Evolutionary conservation across 306 rosid species (phyloP).

Genomic region (Corylus avellana): DNA sequence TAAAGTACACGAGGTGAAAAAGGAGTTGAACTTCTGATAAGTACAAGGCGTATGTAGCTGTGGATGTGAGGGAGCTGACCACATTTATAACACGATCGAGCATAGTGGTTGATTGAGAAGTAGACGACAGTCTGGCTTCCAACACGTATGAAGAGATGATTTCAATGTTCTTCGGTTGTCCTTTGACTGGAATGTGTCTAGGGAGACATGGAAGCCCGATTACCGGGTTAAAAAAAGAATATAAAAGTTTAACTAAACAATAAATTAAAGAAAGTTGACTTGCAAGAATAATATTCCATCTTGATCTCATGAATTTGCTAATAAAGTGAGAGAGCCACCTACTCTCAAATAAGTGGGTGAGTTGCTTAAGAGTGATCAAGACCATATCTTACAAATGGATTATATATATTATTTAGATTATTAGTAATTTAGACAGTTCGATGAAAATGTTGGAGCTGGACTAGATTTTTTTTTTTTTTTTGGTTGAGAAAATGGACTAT

Average conservation of each 20-base stretch:
- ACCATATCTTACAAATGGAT: too few species aligned
- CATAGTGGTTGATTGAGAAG: neutral
- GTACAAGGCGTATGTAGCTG: neutral
- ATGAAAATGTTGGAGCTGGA: too few species aligned
- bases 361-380: too few species aligned
- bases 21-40: neutral
- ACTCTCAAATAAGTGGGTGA: too few species aligned
- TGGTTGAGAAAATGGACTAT: too few species aligned
- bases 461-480: too few species aligned
- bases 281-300: neutral
- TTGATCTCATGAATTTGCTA: too few species aligned
- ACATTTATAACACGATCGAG: conserved; percentile 17
- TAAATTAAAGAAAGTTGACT: neutral
- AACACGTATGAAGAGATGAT: neutral
- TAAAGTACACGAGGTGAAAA: neutral
- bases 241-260: neutral
- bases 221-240: neutral
- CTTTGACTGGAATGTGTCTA: conserved; percentile 2
- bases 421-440: too few species aligned
- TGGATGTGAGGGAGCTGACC: conserved; percentile 2
- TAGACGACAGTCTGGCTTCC: neutral
- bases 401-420: too few species aligned
- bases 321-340: too few species aligned
- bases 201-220: conserved; percentile 20
- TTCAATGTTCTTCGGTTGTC: neutral